These are phyloP conservation scores for Salvia splendens DNA, from an alignment of 257 asterid genomes.

Conservation along the genomic window DNA sequence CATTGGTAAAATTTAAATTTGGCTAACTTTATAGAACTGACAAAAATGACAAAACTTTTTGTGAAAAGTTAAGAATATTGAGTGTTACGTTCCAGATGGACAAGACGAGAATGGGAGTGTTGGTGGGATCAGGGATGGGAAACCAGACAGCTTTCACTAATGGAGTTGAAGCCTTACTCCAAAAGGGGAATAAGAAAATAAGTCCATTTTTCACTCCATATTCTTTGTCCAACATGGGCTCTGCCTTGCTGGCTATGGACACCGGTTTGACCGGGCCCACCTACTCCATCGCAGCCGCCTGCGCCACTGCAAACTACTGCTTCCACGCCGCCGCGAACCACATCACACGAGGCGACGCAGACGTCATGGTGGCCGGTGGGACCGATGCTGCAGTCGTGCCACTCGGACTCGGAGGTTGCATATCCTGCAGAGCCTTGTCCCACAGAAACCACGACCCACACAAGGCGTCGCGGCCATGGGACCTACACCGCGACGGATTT, in stretches of 20 bases:
- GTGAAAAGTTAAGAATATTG: no score
- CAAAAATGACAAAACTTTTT: no score
- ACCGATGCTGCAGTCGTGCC: constrained; percentile 29
- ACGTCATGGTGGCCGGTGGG: constrained; percentile 44
- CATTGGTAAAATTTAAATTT: no score
- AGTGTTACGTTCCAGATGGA: constrained; percentile 38
- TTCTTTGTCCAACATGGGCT: constrained; percentile 37
- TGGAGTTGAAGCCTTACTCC: constrained; percentile 36
- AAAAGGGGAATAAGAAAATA: constrained; percentile 36
- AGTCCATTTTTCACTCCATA: constrained; percentile 39
- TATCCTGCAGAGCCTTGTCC: constrained; percentile 42
- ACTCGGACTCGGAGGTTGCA: constrained; percentile 32
- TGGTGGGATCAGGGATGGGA: constrained; percentile 45
- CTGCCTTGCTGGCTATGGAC: constrained; percentile 41
- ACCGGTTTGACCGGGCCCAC: constrained; percentile 46
- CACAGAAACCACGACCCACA: constrained; percentile 16
- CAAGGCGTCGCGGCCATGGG: constrained; percentile 72
- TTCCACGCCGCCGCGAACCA: constrained; percentile 43
- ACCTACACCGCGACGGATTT: constrained; percentile 52
- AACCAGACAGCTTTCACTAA: constrained; percentile 31
- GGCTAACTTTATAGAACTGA: no score
- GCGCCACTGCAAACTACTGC: constrained; percentile 44
- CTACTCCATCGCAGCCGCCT: constrained; percentile 41
- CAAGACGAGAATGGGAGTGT: constrained; percentile 40
- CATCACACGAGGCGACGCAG: constrained; percentile 41